phyloP scores from a whole-genome alignment of 2,329 filamentous ascomycete genomes.

The Diplodia seriata region DNA sequence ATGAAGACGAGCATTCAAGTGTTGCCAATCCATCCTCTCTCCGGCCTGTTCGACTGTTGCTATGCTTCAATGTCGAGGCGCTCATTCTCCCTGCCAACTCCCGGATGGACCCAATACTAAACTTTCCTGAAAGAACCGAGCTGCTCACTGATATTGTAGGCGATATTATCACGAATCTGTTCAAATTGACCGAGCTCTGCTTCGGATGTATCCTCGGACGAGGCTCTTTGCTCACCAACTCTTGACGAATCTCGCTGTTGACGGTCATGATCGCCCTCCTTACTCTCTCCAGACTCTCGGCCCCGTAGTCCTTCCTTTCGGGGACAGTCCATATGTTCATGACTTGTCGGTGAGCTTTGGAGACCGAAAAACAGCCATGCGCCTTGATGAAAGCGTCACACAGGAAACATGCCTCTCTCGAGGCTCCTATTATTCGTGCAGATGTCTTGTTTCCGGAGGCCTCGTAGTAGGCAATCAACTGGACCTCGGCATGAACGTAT shows the following conservation, averaged over 20 bases:
- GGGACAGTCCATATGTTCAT: constrained; percentile 1
- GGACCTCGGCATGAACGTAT: constrained; percentile 15
- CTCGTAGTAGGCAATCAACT: neutral
- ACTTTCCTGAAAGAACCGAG: neutral
- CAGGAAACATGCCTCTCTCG: constrained; percentile 11
- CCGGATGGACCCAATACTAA: neutral
- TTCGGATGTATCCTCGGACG: neutral
- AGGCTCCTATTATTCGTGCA: neutral
- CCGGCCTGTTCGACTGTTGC: neutral
- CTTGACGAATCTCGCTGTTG: neutral
- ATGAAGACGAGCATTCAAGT: neutral
- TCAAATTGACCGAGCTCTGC: constrained; percentile 17
- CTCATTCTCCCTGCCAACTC: neutral
- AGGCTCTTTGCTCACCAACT: neutral
- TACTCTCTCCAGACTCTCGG: neutral
- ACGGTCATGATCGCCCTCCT: neutral
- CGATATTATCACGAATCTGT: neutral
- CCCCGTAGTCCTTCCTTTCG: neutral
- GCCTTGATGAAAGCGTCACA: constrained; percentile 13
- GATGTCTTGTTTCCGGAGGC: neutral
- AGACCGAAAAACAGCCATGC: neutral
- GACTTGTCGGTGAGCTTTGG: neutral
- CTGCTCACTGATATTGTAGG: neutral
- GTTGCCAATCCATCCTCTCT: neutral
- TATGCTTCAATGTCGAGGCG: neutral